These are phyloP conservation scores for Aspergillus costaricaensis DNA, from an alignment of 2,329 filamentous ascomycete genomes.

Conservation along the genomic window DNA sequence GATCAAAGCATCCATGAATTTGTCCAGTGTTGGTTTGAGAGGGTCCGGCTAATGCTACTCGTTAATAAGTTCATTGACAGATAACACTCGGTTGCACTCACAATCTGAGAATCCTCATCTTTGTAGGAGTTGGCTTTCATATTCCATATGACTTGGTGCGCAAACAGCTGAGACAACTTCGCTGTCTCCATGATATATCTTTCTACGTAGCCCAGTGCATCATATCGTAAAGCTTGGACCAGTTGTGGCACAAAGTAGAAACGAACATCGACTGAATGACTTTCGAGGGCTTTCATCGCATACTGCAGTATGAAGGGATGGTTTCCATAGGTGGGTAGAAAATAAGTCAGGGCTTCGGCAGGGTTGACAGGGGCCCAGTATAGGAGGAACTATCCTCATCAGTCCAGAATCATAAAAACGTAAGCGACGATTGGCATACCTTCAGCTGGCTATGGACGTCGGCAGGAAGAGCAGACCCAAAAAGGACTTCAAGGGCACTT, in stretches of 20 bases:
- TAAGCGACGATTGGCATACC: slow-evolving; percentile 47
- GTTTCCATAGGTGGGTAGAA: slow-evolving; percentile 85
- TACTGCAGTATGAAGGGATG: slow-evolving; percentile 95
- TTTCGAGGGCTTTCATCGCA: slow-evolving; percentile 91
- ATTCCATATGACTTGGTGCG: slow-evolving; percentile 99
- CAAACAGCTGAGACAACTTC: slow-evolving; percentile 96
- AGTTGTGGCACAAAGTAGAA: slow-evolving; percentile 99
- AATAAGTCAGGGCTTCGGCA: slow-evolving; percentile 88
- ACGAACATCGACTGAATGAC: slow-evolving; percentile 91
- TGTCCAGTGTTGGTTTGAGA: slow-evolving; percentile 90
- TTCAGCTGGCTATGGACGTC: slow-evolving; percentile 86
- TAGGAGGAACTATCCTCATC: slow-evolving; percentile 68
- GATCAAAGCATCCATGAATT: slow-evolving; percentile 82
- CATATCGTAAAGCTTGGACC: slow-evolving; percentile 91
- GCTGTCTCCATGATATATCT: slow-evolving; percentile 96
- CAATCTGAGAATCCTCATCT: slow-evolving; percentile 85
- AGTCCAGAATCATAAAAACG: slow-evolving; percentile 3
- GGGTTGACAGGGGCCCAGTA: slow-evolving; percentile 94
- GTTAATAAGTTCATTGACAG: slow-evolving; percentile 13
- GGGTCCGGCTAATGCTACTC: slow-evolving; percentile 66
- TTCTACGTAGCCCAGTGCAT: slow-evolving; percentile 90
- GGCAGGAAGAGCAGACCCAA: slow-evolving; percentile 72
- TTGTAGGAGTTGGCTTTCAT: slow-evolving; percentile 99
- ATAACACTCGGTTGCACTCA: slow-evolving; percentile 45
- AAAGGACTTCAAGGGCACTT: slow-evolving; percentile 77